These are phyloP conservation scores for Zygoascus tannicola DNA, from an alignment of 805 yeast genomes.

Conservation along the genomic window DNA sequence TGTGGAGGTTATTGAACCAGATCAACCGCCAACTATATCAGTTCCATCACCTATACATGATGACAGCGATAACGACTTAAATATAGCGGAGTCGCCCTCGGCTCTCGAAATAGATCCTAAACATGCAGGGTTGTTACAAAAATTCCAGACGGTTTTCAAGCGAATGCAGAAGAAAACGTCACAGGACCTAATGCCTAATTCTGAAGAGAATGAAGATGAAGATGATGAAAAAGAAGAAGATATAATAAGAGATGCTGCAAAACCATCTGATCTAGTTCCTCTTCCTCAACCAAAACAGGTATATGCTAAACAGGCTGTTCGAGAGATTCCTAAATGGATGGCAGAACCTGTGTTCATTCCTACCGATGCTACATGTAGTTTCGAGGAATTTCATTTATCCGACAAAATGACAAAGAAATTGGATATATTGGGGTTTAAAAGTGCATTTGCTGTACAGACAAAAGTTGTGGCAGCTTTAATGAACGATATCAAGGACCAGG, in stretches of 20 bases:
- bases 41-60: no score
- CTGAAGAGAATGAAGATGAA: not conserved
- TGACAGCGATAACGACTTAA: no score
- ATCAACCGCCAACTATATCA: no score
- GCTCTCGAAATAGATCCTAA: conserved; percentile 27
- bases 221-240: conserved; percentile 13
- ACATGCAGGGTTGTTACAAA: conserved; percentile 42
- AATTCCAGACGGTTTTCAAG: conserved; percentile 34
- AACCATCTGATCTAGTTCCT: conserved; percentile 42
- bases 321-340: conserved; percentile 42
- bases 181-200: conserved; percentile 9
- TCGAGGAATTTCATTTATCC: conserved; percentile 34
- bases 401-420: conserved; percentile 40
- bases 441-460: conserved; percentile 72
- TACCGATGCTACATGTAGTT: conserved; percentile 39
- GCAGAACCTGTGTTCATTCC: conserved; percentile 51
- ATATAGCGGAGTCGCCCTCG: no score
- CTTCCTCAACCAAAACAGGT: conserved; percentile 54
- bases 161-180: not conserved
- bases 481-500: conserved; percentile 30
- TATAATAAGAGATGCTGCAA: conserved; percentile 17
- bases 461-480: conserved; percentile 50
- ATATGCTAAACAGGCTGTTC: conserved; percentile 31
- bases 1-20: no score
- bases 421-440: conserved; percentile 34